Conservation (phyloP, 176 grass and related monocot genomes). For the Oryza coarctata region DNA sequence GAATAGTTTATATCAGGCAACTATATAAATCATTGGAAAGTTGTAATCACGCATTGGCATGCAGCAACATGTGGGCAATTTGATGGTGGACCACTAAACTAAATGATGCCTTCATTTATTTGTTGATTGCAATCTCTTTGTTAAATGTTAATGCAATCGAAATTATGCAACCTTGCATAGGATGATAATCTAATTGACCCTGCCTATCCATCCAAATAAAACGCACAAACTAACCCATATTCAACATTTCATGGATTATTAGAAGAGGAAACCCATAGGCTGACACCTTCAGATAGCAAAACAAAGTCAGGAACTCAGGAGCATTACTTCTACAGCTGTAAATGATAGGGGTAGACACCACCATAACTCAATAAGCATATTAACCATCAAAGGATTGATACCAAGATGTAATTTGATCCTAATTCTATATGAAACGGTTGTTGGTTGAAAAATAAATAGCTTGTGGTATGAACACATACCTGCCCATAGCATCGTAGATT, state of each 20-base stretch:
- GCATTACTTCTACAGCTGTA: neutral
- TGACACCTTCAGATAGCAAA: neutral
- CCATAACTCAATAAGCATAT: neutral
- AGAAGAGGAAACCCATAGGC: neutral
- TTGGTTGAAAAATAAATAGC: neutral
- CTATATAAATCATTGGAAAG: neutral
- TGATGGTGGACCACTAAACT: constrained; percentile 21
- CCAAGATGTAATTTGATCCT: neutral
- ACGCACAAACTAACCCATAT: neutral
- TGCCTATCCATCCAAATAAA: neutral
- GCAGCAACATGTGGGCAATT: constrained; percentile 24
- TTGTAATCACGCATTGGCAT: neutral
- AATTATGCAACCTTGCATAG: neutral
- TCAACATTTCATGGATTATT: constrained; percentile 15
- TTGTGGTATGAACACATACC: constrained; percentile 37
- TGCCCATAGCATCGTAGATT: constrained; percentile 99
- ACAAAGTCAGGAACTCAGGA: neutral
- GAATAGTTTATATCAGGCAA: neutral
- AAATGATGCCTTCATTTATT: neutral
- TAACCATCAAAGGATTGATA: neutral
- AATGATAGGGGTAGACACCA: neutral
- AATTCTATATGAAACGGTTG: neutral
- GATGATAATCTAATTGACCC: neutral
- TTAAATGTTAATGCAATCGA: constrained; percentile 6
- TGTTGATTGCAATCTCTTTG: constrained; percentile 2